These are phyloP conservation scores for Artemisia annua DNA, from an alignment of 129 eudicot genomes.

Conservation along the genomic window DNA sequence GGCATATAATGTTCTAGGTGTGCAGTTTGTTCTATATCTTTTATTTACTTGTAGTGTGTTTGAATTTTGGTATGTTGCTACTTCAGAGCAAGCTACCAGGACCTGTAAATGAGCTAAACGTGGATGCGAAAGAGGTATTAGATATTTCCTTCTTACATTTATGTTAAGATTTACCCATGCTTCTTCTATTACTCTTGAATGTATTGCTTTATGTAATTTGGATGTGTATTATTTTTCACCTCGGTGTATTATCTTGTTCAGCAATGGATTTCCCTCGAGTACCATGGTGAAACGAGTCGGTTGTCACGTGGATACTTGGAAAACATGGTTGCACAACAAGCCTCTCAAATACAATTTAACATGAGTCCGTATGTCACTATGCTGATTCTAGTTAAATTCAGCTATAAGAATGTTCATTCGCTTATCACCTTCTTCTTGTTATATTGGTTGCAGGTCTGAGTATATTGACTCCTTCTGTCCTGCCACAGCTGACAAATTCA, in stretches of 20 bases:
- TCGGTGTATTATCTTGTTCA: conserved; percentile 31
- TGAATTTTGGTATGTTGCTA: conserved; percentile 5
- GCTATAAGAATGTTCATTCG: neutral
- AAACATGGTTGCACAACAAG: conserved; percentile 53
- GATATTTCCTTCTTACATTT: neutral
- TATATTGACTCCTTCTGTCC: conserved; percentile 79
- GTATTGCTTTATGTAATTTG: conserved; percentile 16
- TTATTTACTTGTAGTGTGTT: conserved; percentile 10
- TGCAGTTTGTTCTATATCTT: neutral
- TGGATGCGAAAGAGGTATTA: conserved; percentile 56
- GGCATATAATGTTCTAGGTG: neutral
- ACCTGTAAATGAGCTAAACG: conserved; percentile 33
- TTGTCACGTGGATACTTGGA: conserved; percentile 41
- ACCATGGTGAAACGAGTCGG: conserved; percentile 57
- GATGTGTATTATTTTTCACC: conserved; percentile 15
- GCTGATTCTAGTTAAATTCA: neutral
- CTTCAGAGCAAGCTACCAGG: conserved; percentile 54
- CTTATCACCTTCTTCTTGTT: conserved; percentile 18
- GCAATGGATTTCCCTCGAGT: conserved; percentile 77
- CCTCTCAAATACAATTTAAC: conserved; percentile 46
- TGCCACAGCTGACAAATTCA: conserved; percentile 42
- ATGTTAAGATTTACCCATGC: neutral
- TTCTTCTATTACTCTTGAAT: no score
- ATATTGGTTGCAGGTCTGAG: conserved; percentile 53
- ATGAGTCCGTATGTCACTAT: conserved; percentile 62